Conservation (phyloP, 768 basidiomycete genomes). For the Hysterangium stoloniferum region DNA sequence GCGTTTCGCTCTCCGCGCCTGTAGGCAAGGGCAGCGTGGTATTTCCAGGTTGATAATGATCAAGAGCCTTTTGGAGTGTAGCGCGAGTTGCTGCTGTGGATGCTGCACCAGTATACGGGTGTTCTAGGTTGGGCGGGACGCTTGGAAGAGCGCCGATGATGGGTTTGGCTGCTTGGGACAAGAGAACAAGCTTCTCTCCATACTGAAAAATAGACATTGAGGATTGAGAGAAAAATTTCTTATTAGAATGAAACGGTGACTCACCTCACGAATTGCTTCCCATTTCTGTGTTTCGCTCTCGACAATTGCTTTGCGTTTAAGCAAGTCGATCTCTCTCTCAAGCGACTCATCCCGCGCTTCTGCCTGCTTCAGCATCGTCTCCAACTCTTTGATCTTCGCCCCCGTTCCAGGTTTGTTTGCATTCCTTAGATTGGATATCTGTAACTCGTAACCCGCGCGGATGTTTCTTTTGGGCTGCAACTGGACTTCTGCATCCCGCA, state of each 20-base stretch:
- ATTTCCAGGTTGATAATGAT: constrained; percentile 67
- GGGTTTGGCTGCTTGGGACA: constrained; percentile 62
- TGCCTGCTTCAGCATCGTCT: constrained; percentile 56
- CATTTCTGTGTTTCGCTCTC: constrained; percentile 75
- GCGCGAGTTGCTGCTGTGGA: constrained; percentile 64
- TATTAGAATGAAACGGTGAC: constrained; percentile 10
- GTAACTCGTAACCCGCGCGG: constrained; percentile 47
- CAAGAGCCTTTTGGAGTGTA: constrained; percentile 68
- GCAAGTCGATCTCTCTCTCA: constrained; percentile 64
- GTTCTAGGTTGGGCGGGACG: constrained; percentile 49
- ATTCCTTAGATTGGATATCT: constrained; percentile 60
- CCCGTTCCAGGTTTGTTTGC: constrained; percentile 58
- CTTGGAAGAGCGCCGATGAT: constrained; percentile 56
- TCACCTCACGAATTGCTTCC: constrained; percentile 75
- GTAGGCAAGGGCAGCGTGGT: constrained; percentile 41
- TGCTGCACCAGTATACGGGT: constrained; percentile 55
- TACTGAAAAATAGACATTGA: constrained; percentile 44
- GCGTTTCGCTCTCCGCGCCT: constrained; percentile 62
- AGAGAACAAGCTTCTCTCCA: constrained; percentile 68
- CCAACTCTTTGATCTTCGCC: constrained; percentile 61
- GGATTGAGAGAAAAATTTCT: no score
- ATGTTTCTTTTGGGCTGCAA: constrained; percentile 55
- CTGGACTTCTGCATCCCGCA: constrained; percentile 61
- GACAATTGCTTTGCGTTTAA: constrained; percentile 67
- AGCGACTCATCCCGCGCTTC: constrained; percentile 52